Conservation (phyloP, 305 asterid genomes). For the Fraxinus greggii region DNA sequence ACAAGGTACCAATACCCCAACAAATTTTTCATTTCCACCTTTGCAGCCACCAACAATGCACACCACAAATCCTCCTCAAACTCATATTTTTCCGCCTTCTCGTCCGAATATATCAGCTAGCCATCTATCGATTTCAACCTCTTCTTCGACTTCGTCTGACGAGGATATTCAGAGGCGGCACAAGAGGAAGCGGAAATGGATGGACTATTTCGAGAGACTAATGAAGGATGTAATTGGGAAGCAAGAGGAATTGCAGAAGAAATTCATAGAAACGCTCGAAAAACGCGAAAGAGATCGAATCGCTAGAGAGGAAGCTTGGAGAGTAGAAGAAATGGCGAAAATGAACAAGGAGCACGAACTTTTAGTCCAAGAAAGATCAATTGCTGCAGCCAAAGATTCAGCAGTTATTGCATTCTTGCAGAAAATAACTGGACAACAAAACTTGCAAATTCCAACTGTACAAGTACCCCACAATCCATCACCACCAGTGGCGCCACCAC, state of each 20-base stretch:
- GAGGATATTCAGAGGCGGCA: constrained; percentile 66
- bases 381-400: constrained; percentile 57
- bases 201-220: constrained; percentile 59
- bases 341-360: constrained; percentile 72
- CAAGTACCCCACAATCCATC: constrained; percentile 12
- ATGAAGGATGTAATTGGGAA: constrained; percentile 44
- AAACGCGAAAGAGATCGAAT: constrained; percentile 53
- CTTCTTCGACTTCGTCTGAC: constrained; percentile 81
- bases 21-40: constrained; percentile 20
- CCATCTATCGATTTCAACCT: constrained; percentile 51
- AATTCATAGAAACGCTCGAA: constrained; percentile 53
- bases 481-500: constrained; percentile 21
- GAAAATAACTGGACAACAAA: constrained; percentile 52
- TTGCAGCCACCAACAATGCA: constrained; percentile 28
- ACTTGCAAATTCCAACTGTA: constrained; percentile 32
- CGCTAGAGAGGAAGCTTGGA: constrained; percentile 63
- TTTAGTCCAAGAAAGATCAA: constrained; percentile 71
- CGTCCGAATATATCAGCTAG: constrained; percentile 26
- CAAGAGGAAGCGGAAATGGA: constrained; percentile 73
- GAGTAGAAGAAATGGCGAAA: constrained; percentile 53
- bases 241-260: constrained; percentile 67
- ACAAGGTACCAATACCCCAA: constrained; percentile 17
- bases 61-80: constrained; percentile 26
- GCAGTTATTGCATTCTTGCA: constrained; percentile 66
- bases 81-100: constrained; percentile 3